Conservation (phyloP, 371 early-diverging fungal genomes). For the Ordospora colligata region DNA sequence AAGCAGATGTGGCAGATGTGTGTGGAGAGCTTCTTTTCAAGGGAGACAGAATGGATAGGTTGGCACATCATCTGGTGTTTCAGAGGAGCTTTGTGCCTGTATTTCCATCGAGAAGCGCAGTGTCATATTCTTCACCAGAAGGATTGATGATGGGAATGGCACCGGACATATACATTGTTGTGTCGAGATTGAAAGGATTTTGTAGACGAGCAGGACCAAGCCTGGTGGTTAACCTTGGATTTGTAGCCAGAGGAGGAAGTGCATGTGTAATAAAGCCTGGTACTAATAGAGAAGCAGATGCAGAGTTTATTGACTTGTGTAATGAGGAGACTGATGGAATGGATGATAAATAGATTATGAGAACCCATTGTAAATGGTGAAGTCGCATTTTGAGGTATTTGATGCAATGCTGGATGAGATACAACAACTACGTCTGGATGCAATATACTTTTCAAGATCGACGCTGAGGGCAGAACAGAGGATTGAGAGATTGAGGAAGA, state of each 20-base stretch:
- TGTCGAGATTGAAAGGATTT: constrained; percentile 34
- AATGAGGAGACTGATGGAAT: too few species aligned
- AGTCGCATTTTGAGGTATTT: constrained; percentile 32
- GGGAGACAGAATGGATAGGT: constrained; percentile 13
- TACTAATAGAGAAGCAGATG: too few species aligned
- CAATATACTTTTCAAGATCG: constrained; percentile 16
- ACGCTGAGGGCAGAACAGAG: constrained; percentile 8
- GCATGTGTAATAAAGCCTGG: too few species aligned
- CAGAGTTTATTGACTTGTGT: too few species aligned
- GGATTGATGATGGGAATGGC: constrained; percentile 15
- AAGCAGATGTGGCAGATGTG: neutral
- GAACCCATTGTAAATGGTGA: neutral
- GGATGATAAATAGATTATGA: too few species aligned
- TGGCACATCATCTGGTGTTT: constrained; percentile 44
- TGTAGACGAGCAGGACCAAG: constrained; percentile 26
- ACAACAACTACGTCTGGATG: constrained; percentile 48
- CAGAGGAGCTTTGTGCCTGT: constrained; percentile 48
- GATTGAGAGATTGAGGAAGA: neutral
- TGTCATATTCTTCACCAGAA: constrained; percentile 3
- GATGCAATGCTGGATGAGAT: constrained; percentile 41
- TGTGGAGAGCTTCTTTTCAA: constrained; percentile 32
- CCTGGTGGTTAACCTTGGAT: constrained; percentile 43
- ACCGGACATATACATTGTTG: constrained; percentile 48
- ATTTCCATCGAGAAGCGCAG: constrained; percentile 23
- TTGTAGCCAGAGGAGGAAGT: neutral